Evolutionary conservation across 257 asterid genomes (phyloP), one percentile per base, ranked within the genome.

Genomic region (Apocynum venetum): DNA sequence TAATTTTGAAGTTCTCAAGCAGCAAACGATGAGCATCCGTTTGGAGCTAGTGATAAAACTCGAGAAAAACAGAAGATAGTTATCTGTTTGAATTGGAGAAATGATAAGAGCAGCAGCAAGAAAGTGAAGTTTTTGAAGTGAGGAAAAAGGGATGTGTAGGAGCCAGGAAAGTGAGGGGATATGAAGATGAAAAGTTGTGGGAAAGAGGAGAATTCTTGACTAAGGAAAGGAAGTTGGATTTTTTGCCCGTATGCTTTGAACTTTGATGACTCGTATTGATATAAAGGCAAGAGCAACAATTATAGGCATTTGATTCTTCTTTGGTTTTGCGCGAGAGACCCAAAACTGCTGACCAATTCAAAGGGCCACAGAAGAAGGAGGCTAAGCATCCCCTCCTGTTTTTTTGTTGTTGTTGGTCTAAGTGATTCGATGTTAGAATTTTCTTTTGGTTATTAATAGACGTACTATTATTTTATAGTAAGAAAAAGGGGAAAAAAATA

Each of bases 331-430:
- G 8, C 19, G 43, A 74, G 13, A 66, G 76, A 78, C 71, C 3
- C 60, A 71, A 64, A 40, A 35, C 41, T 67, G 78, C 55, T 82
- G 96, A 87, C 93, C 82, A 55, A 53, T 87, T 89, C 93, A 87
- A 87, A 63, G 72, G 66, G 53, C 57, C 72, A 67, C 36, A 40
- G 31, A 31, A 14, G 12, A 14, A 40, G 8, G n/a, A 3, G 40
- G 40, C 4, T 9, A 60, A 25, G n/a, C 20, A 19, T 57, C 35
- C 36, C 36, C 20, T 7, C 20, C 14, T 53, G 17, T 53, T 14
- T 25, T 25, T 25, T 25, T 25, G n/a, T 25, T 25, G 31, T 25
- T 25, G 31, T 25, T 25, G 31, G 31, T 25, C 31, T 25, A 25
- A 25, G 31, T 25, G 31, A 25, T 19, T 8, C 3, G 6, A 44